phyloP scores from a whole-genome alignment of 306 rosid species.

The Prunus mume region DNA sequence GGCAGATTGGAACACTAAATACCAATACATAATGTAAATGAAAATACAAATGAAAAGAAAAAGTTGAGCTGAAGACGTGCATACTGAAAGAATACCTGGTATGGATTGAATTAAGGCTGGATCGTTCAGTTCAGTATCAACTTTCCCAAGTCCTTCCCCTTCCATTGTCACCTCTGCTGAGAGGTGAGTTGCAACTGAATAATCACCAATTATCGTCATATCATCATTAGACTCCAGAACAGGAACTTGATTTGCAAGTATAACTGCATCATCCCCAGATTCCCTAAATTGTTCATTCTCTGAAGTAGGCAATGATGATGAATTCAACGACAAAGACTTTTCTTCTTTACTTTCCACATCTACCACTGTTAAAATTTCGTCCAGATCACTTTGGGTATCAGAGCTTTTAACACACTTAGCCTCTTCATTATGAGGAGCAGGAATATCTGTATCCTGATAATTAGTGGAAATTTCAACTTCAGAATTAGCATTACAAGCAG shows the following conservation, averaged over 20 bases:
- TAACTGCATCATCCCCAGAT: slow-evolving; percentile 25
- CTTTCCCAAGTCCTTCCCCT: slow-evolving; percentile 36
- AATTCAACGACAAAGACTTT: slow-evolving; percentile 9
- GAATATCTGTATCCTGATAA: slow-evolving; percentile 23
- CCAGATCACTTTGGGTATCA: slow-evolving; percentile 26
- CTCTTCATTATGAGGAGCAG: slow-evolving; percentile 21
- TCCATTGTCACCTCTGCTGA: slow-evolving; percentile 36
- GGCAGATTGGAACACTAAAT: not conserved
- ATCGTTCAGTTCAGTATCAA: slow-evolving; percentile 25
- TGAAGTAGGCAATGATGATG: slow-evolving; percentile 18
- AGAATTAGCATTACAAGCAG: slow-evolving; percentile 18
- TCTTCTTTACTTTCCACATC: slow-evolving; percentile 30
- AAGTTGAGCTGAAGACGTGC: not conserved
- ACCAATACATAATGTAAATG: not conserved
- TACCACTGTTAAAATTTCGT: slow-evolving; percentile 22
- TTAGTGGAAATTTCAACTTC: slow-evolving; percentile 26
- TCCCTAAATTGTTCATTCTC: slow-evolving; percentile 28
- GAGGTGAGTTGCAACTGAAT: slow-evolving; percentile 18
- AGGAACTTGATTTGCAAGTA: slow-evolving; percentile 32
- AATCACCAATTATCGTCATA: slow-evolving; percentile 25
- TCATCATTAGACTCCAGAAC: slow-evolving; percentile 21
- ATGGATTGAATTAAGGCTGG: slow-evolving; percentile 25
- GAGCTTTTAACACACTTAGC: slow-evolving; percentile 18
- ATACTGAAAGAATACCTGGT: slow-evolving; percentile 38
- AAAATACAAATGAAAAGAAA: not conserved